A percentile compares a stretch with the other conserved stretches of the same genome.
phyloP scores from a whole-genome alignment of 192 early-diverging fungal genomes.

The Coemansia sp. region DNA sequence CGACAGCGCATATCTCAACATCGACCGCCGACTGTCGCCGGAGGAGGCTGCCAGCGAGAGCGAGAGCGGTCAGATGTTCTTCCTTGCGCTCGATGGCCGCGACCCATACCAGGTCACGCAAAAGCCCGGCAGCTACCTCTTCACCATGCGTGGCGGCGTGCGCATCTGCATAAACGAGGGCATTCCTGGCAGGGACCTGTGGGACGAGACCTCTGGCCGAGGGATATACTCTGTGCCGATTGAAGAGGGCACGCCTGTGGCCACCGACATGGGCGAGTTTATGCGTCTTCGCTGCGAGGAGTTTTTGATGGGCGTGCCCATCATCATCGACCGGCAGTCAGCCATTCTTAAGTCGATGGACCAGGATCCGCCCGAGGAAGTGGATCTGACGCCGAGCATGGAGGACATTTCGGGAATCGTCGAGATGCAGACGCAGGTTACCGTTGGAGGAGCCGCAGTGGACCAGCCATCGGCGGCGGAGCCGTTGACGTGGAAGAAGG shows the following conservation, averaged over 20 bases:
- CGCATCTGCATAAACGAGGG: slow-evolving; percentile 51
- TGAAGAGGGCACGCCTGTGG: slow-evolving; percentile 29
- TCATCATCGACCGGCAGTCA: slow-evolving; percentile 43
- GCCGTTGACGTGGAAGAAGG: slow-evolving; percentile 22
- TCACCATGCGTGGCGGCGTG: slow-evolving; percentile 53
- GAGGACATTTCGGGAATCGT: slow-evolving; percentile 9
- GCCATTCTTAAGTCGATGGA: slow-evolving; percentile 32
- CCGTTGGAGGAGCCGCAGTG: neutral
- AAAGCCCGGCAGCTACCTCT: slow-evolving; percentile 47
- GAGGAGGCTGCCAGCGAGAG: neutral
- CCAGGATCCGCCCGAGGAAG: neutral
- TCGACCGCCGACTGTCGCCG: neutral
- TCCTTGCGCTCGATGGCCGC: slow-evolving; percentile 48
- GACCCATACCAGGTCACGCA: slow-evolving; percentile 51
- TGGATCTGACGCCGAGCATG: slow-evolving; percentile 10
- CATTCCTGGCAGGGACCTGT: slow-evolving; percentile 43
- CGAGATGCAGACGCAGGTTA: slow-evolving; percentile 8
- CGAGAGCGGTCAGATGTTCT: slow-evolving; percentile 51
- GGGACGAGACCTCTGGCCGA: slow-evolving; percentile 38
- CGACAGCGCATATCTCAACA: slow-evolving; percentile 5
- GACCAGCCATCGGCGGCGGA: neutral
- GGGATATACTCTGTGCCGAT: slow-evolving; percentile 47
- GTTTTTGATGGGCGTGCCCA: slow-evolving; percentile 53
- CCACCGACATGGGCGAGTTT: slow-evolving; percentile 42
- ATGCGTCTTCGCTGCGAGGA: slow-evolving; percentile 47